Evolutionary conservation across 768 basidiomycete genomes (phyloP).

Genomic region (Lenzites betulinus): DNA sequence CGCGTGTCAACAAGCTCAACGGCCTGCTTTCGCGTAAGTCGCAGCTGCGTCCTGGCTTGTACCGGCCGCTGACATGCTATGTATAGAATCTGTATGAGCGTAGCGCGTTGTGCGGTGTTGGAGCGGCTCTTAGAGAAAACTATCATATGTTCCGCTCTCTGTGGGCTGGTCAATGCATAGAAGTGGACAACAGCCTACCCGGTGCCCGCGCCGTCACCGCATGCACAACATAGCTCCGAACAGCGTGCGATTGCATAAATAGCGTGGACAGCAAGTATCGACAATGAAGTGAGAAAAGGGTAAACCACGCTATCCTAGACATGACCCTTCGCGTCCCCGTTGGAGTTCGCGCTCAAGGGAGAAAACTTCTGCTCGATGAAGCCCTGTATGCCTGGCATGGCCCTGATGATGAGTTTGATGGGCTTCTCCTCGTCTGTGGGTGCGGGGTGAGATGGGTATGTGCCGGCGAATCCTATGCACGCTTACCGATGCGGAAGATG

Average conservation of each 20-base stretch:
- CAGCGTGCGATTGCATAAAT: background rate
- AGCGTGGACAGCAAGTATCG: constrained; percentile 8
- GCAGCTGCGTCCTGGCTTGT: background rate
- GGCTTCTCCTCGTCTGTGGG: constrained; percentile 66
- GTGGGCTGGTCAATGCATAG: constrained; percentile 16
- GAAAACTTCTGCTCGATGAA: constrained; percentile 42
- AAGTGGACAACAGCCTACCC: constrained; percentile 3
- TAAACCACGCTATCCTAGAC: background rate
- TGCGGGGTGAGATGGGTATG: background rate
- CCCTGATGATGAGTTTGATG: constrained; percentile 71
- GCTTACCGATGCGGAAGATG: constrained; percentile 62
- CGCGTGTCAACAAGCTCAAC: constrained; percentile 95
- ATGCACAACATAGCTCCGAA: no score
- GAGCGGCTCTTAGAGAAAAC: constrained; percentile 3
- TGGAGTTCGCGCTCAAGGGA: background rate
- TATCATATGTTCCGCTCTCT: constrained; percentile 2
- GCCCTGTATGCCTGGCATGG: constrained; percentile 62
- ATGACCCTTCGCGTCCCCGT: background rate
- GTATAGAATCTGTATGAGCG: constrained; percentile 19
- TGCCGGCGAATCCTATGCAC: background rate
- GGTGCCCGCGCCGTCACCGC: no score
- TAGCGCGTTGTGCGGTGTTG: background rate
- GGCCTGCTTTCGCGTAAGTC: constrained; percentile 76
- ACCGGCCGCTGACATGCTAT: background rate
- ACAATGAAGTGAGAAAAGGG: background rate